Conservation (phyloP, 2,329 filamentous ascomycete genomes). For the Aquanectria penicillioides region DNA sequence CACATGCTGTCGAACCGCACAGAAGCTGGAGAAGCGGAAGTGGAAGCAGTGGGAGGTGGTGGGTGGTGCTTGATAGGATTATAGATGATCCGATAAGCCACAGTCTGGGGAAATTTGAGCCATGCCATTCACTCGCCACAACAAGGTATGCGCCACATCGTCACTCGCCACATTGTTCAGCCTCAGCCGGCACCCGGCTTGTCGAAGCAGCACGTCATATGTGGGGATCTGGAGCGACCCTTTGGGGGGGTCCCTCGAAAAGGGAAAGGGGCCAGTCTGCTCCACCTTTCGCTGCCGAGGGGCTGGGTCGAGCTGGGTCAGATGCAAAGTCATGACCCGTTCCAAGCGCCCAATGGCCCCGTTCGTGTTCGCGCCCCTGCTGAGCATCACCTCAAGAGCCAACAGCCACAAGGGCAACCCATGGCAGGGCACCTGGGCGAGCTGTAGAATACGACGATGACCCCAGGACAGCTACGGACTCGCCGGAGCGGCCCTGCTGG, state of each 20-base stretch:
- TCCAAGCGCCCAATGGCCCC: slow-evolving; percentile 8
- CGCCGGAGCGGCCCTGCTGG: slow-evolving; percentile 30
- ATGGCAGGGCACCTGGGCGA: slow-evolving; percentile 10
- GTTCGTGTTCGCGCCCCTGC: slow-evolving; percentile 31
- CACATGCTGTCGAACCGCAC: background rate
- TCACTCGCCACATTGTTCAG: background rate
- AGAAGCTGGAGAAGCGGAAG: background rate
- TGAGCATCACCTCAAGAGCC: background rate
- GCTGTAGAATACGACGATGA: slow-evolving; percentile 28
- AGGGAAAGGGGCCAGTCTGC: background rate
- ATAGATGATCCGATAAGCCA: slow-evolving; percentile 7
- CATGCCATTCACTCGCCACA: background rate
- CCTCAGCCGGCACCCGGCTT: background rate
- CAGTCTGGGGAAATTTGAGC: background rate
- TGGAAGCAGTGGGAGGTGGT: background rate
- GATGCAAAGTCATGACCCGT: slow-evolving; percentile 13
- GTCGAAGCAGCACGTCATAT: slow-evolving; percentile 10
- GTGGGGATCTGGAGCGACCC: background rate
- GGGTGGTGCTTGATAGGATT: background rate
- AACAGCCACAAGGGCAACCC: slow-evolving; percentile 26
- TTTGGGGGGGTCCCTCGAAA: background rate
- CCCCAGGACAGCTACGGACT: slow-evolving; percentile 28
- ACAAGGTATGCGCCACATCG: too few species aligned
- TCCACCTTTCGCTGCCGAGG: slow-evolving; percentile 7
- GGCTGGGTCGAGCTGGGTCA: slow-evolving; percentile 7